These are phyloP conservation scores for Wallacemonas sp. DNA, from an alignment of 208 protist species.

Conservation along the genomic window DNA sequence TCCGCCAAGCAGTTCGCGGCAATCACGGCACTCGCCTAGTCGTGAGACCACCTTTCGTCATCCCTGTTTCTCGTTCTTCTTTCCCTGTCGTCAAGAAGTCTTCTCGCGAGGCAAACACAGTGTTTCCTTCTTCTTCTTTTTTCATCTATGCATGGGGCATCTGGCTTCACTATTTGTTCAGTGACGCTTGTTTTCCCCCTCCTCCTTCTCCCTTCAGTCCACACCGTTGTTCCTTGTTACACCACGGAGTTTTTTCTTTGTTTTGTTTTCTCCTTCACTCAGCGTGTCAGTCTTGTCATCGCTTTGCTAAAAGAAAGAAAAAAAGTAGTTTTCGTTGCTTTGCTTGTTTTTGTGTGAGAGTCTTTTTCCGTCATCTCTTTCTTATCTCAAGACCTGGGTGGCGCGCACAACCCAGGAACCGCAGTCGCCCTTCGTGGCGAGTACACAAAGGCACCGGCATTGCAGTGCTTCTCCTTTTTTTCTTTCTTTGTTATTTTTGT, in stretches of 20 bases:
- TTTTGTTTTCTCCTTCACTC: not conserved
- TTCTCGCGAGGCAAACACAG: too few relatives aligned
- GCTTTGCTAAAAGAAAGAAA: not conserved
- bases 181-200: not conserved
- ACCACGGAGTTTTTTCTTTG: not conserved
- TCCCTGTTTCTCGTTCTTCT: not conserved
- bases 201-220: not conserved
- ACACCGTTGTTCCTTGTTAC: not conserved
- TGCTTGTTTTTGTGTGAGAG: slow-evolving; percentile 8
- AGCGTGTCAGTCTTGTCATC: not conserved
- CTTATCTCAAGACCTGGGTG: too few relatives aligned
- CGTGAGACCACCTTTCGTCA: not conserved
- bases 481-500: slow-evolving; percentile 3
- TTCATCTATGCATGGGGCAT: not conserved
- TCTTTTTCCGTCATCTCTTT: not conserved
- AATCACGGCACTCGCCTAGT: not conserved
- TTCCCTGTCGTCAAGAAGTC: too few relatives aligned
- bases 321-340: not conserved
- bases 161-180: slow-evolving; percentile 7
- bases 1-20: not conserved
- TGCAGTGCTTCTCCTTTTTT: not conserved
- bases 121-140: not conserved
- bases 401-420: too few relatives aligned
- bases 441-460: too few relatives aligned
- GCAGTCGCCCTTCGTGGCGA: too few relatives aligned